Base-by-base conservation (phyloP, 805 yeast genomes). In the Candida namnaoensis region DNA sequence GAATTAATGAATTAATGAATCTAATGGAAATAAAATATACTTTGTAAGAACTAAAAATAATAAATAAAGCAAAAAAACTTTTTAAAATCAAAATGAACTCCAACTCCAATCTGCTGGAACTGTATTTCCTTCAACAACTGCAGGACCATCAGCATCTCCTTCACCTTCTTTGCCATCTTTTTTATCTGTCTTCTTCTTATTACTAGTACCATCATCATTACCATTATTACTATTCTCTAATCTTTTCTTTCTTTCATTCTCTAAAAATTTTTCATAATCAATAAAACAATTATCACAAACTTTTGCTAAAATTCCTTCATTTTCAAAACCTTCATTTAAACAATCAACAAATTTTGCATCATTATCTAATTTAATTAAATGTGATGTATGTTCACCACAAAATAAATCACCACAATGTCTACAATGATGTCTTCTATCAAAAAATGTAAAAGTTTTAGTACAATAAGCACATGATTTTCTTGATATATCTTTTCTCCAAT, bases 341-440 rank as follows among this genome's bases (percentile, higher is more conserved):
- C 19, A 19, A 19, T 19, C 19, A 19, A 19, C 19, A 48, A 78
- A 79, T 48, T 76, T 77, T 32, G 93, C 77, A 61, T 74, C 58
- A 52, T 71, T 65, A 56, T 79, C 66, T 54, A 76, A 66, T 62
- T 78, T 69, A 47, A 76, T 57, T 64, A 66, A 66, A 51, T 77
- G 80, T 7, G 72, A 64, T 5, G 80, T 71, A 59, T 86, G 90
- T 45, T 73, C 77, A 32, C 78, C 76, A 59, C 95, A 85, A 53
- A 76, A 85, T 19, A 85, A 75, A 35, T 83, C 87, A 33, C 95
- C 95, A 60, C 95, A 85, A 56, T 81, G 80, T 41, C 95, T 74
- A 57, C 95, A 85, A 64, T 85, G 95, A 56, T 85, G 95, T 47
- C 80, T 72, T 51, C 90, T 74, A 58, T 74, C 96, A 66, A 79